phyloP scores from a whole-genome alignment of 2,329 filamentous ascomycete species.

The Pseudogymnoascus sp. region DNA sequence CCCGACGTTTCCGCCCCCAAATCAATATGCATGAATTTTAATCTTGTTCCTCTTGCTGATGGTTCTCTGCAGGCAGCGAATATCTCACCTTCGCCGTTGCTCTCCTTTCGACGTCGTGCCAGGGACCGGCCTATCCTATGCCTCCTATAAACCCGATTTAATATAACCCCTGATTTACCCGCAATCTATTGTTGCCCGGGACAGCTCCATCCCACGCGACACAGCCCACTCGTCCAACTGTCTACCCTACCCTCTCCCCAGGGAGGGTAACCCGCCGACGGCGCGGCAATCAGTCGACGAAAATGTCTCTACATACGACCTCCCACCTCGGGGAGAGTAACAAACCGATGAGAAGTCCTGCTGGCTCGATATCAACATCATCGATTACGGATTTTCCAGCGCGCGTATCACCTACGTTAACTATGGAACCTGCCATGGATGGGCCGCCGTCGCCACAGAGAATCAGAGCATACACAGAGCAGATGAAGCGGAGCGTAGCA shows the following conservation, averaged over 20 bases:
- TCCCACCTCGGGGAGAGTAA: neutral
- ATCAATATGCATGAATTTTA: neutral
- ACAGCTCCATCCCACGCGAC: slow-evolving; percentile 5
- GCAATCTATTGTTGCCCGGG: slow-evolving; percentile 6
- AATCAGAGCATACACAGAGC: slow-evolving; percentile 48
- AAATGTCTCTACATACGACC: slow-evolving; percentile 1
- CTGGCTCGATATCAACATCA: neutral
- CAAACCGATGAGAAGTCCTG: neutral
- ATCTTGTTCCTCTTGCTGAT: slow-evolving; percentile 1
- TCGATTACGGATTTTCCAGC: neutral
- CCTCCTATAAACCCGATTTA: neutral
- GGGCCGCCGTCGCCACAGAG: slow-evolving; percentile 52
- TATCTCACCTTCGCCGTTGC: neutral
- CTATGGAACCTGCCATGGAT: slow-evolving; percentile 50
- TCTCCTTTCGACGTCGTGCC: neutral
- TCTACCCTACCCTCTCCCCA: neutral
- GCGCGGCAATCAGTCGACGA: neutral
- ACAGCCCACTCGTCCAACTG: neutral
- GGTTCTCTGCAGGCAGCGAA: neutral
- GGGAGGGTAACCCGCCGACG: neutral
- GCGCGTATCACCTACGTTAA: slow-evolving; percentile 27
- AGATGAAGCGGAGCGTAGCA: slow-evolving; percentile 44
- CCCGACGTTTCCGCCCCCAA: neutral
- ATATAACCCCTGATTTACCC: slow-evolving; percentile 1
- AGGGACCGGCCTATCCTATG: neutral